phyloP scores from a whole-genome alignment of 75 land plant species.

The Picea sitchensis region DNA sequence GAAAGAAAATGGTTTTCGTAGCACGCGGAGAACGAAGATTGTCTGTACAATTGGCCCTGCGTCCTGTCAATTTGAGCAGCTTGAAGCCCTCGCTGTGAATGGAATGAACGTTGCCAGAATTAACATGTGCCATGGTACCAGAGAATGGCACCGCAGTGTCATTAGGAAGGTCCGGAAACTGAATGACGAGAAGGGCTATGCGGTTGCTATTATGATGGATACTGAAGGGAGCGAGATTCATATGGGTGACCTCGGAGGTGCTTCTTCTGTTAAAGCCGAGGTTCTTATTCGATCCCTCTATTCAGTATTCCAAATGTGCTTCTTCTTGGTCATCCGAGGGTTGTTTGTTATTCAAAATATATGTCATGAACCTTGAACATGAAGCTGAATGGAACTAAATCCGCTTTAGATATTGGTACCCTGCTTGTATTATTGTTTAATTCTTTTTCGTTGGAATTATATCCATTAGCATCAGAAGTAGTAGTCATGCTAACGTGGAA shows the following conservation, averaged over 20 bases:
- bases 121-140: conserved; percentile 97
- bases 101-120: conserved; percentile 95
- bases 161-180: conserved; percentile 71
- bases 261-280: conserved; percentile 83
- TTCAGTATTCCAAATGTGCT: too few species aligned
- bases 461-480: too few species aligned
- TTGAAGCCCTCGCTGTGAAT: conserved; percentile 87
- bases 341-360: too few species aligned
- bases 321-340: too few species aligned
- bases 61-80: conserved; percentile 70
- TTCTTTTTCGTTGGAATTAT: too few species aligned
- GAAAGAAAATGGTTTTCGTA: conserved; percentile 95
- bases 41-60: conserved; percentile 94
- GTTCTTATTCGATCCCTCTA: conserved; percentile 19
- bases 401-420: too few species aligned
- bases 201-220: conserved; percentile 96
- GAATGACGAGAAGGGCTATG: conserved; percentile 88
- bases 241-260: conserved; percentile 93
- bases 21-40: conserved; percentile 90
- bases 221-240: conserved; percentile 99
- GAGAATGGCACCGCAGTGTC: conserved; percentile 84
- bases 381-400: too few species aligned
- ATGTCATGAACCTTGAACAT: too few species aligned
- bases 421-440: too few species aligned
- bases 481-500: too few species aligned